These are phyloP conservation scores for Candida arabinofermentans DNA, from an alignment of 805 yeast genomes.

Conservation along the genomic window DNA sequence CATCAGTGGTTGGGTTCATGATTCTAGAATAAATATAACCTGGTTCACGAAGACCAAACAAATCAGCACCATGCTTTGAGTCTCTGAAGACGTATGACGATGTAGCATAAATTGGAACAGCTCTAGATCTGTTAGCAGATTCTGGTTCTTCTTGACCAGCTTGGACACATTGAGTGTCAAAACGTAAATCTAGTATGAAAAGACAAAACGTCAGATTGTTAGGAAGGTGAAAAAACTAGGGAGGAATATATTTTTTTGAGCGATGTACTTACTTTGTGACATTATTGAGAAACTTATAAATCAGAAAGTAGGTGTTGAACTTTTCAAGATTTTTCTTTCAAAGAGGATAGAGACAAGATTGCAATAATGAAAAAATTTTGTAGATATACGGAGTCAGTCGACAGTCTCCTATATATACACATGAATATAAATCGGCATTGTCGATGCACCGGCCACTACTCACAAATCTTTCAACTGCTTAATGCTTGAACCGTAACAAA, in stretches of 20 bases:
- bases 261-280: not conserved
- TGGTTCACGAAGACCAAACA: slow-evolving; percentile 78
- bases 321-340: no score
- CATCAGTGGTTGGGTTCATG: slow-evolving; percentile 90
- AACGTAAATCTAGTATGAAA: slow-evolving; percentile 49
- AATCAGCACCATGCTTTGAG: slow-evolving; percentile 88
- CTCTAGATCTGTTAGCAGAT: slow-evolving; percentile 67
- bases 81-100: slow-evolving; percentile 84
- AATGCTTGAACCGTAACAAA: no score
- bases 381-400: no score
- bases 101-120: slow-evolving; percentile 91
- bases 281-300: not conserved
- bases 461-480: no score
- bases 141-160: slow-evolving; percentile 82
- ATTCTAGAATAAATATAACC: slow-evolving; percentile 89
- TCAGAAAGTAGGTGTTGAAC: no score
- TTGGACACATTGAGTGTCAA: slow-evolving; percentile 89
- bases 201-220: not conserved
- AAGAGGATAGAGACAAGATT: no score
- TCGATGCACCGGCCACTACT: no score
- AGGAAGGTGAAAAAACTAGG: not conserved
- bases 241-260: not conserved
- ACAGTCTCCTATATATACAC: no score
- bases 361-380: no score
- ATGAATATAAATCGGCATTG: no score